Conservation (phyloP, 1,284 basidiomycete species). For the Irpex sp. region DNA sequence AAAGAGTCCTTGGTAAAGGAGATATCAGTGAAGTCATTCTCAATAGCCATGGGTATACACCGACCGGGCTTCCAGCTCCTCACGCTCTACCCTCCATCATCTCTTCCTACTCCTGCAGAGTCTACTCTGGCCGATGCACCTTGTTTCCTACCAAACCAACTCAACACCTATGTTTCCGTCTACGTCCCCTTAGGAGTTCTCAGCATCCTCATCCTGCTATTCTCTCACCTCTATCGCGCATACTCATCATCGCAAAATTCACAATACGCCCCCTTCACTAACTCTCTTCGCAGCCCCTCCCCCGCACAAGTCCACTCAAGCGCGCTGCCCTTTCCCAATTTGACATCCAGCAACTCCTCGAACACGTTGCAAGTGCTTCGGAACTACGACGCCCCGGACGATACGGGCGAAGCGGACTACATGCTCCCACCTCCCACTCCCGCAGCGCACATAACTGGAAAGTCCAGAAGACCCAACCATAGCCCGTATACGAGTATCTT, state of each 20-base stretch:
- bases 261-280: neutral
- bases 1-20: slow-evolving; percentile 37
- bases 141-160: slow-evolving; percentile 58
- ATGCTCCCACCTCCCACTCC: slow-evolving; percentile 12
- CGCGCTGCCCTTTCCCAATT: neutral
- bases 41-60: slow-evolving; percentile 54
- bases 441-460: neutral
- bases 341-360: neutral
- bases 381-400: slow-evolving; percentile 7
- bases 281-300: neutral
- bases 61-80: slow-evolving; percentile 64
- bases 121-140: slow-evolving; percentile 38
- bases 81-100: slow-evolving; percentile 40
- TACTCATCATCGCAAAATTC: neutral
- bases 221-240: slow-evolving; percentile 20
- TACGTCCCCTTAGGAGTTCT: slow-evolving; percentile 46
- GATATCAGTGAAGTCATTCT: slow-evolving; percentile 58
- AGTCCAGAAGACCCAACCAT: slow-evolving; percentile 2
- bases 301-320: neutral
- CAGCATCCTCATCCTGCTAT: slow-evolving; percentile 26
- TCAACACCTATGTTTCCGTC: slow-evolving; percentile 46
- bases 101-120: neutral
- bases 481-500: slow-evolving; percentile 3
- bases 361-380: neutral
- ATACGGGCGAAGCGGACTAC: slow-evolving; percentile 2